A percentile compares a stretch with the other conserved stretches of the same genome.
Evolutionary conservation across 1,284 basidiomycete species (phyloP).

Genomic region (Chondrostereum purpureum): DNA sequence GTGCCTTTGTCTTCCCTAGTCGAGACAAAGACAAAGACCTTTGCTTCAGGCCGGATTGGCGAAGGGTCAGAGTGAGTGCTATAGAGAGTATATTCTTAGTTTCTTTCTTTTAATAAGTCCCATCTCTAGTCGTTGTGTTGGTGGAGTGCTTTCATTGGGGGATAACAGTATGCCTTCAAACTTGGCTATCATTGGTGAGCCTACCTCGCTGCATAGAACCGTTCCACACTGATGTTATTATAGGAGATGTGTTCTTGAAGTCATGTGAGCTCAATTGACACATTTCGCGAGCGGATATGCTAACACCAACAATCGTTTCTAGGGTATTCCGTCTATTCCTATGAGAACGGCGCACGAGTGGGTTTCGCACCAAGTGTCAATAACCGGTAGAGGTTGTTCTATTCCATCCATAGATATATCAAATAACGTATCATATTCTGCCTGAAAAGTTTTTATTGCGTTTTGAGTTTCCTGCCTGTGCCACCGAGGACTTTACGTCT

Average conservation of each 20-base stretch:
- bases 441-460: constrained; percentile 17
- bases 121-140: constrained; percentile 51
- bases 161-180: constrained; percentile 37
- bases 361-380: constrained; percentile 58
- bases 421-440: constrained; percentile 5
- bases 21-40: constrained; percentile 11
- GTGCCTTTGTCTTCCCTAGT: constrained; percentile 6
- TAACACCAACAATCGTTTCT: constrained; percentile 6
- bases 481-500: constrained; percentile 75
- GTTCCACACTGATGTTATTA: no score
- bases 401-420: no score
- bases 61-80: not conserved
- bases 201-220: no score
- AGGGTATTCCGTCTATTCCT: constrained; percentile 61
- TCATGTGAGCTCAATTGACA: constrained; percentile 51
- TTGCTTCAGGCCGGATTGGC: constrained; percentile 13
- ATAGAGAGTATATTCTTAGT: constrained; percentile 1
- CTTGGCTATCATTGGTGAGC: constrained; percentile 54
- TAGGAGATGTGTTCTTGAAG: constrained; percentile 66
- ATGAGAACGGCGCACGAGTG: constrained; percentile 45
- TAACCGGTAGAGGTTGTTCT: constrained; percentile 21
- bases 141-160: constrained; percentile 55
- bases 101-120: not conserved
- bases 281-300: not conserved
- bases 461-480: constrained; percentile 11